Conservation (phyloP, 345 rosid species). For the Pistacia integerrima region DNA sequence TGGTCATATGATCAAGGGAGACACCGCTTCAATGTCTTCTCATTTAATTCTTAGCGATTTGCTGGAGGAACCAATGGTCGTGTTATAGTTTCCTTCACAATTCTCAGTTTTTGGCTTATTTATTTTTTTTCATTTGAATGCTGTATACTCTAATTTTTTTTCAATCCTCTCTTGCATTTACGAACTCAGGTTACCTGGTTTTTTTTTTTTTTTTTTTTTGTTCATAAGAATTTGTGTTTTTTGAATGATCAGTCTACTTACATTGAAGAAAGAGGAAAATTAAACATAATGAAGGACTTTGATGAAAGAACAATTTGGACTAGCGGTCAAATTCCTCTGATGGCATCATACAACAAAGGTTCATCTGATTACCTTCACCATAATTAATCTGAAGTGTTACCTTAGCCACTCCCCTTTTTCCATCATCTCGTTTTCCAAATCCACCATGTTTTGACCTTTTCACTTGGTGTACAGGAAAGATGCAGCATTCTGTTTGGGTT, state of each 20-base stretch:
- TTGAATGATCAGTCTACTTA: slow-evolving; percentile 55
- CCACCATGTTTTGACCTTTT: slow-evolving; percentile 21
- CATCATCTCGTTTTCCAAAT: slow-evolving; percentile 1
- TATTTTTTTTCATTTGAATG: slow-evolving; percentile 8
- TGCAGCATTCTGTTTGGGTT: slow-evolving; percentile 95
- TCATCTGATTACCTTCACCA: slow-evolving; percentile 22
- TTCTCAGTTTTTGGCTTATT: slow-evolving; percentile 14
- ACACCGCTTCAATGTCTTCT: slow-evolving; percentile 50
- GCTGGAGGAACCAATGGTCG: slow-evolving; percentile 83
- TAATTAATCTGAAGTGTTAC: not conserved
- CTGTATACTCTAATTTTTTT: slow-evolving; percentile 1
- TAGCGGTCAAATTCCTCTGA: slow-evolving; percentile 70
- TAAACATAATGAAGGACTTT: slow-evolving; percentile 72
- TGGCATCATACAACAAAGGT: slow-evolving; percentile 94
- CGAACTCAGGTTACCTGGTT: not conserved
- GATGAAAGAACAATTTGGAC: slow-evolving; percentile 98
- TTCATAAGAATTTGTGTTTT: slow-evolving; percentile 12
- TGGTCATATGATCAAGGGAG: slow-evolving; percentile 52
- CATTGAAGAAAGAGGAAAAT: slow-evolving; percentile 88
- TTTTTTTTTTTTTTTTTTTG: not conserved
- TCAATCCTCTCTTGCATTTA: slow-evolving; percentile 11
- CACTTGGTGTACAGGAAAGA: slow-evolving; percentile 59
- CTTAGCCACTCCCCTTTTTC: slow-evolving; percentile 2
- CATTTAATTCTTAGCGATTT: slow-evolving; percentile 83
- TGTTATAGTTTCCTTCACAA: not conserved